phyloP scores from a whole-genome alignment of 2,329 filamentous ascomycete species.

The Aspergillus phoenicis region DNA sequence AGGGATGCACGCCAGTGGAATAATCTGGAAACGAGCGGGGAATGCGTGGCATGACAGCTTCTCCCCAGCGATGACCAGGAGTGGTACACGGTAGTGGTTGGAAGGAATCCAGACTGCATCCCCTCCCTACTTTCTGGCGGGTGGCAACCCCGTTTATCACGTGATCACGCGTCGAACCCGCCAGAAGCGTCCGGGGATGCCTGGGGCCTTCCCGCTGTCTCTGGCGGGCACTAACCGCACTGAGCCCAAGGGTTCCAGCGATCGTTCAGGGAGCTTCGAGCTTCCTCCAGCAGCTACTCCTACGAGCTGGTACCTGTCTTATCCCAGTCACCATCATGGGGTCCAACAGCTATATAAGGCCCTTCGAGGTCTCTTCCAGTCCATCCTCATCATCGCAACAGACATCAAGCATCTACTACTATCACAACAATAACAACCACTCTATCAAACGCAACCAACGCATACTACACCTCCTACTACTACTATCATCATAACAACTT shows the following conservation, averaged over 20 bases:
- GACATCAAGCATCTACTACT: constrained; percentile 5
- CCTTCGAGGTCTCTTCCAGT: constrained; percentile 10
- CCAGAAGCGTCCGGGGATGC: background rate
- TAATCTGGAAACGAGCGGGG: background rate
- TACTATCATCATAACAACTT: constrained; percentile 3
- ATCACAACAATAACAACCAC: background rate
- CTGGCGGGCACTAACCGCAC: background rate
- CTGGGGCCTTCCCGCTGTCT: background rate
- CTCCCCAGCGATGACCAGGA: background rate
- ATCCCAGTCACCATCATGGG: background rate
- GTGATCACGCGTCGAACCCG: background rate
- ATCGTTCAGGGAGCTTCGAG: background rate
- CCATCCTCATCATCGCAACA: constrained; percentile 9
- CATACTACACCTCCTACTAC: too few species aligned
- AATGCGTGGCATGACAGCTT: background rate
- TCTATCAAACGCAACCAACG: constrained; percentile 1
- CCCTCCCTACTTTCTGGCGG: background rate
- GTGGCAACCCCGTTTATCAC: background rate
- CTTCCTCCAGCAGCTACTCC: background rate
- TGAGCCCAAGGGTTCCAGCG: too few species aligned
- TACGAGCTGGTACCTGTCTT: background rate
- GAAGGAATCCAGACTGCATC: too few species aligned
- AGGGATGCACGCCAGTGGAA: background rate
- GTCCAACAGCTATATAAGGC: constrained; percentile 22
- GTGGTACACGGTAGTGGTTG: too few species aligned